These are phyloP conservation scores for Podospora bellae-mahoneyi DNA, from an alignment of 495 filamentous ascomycete species.

Conservation along the genomic window DNA sequence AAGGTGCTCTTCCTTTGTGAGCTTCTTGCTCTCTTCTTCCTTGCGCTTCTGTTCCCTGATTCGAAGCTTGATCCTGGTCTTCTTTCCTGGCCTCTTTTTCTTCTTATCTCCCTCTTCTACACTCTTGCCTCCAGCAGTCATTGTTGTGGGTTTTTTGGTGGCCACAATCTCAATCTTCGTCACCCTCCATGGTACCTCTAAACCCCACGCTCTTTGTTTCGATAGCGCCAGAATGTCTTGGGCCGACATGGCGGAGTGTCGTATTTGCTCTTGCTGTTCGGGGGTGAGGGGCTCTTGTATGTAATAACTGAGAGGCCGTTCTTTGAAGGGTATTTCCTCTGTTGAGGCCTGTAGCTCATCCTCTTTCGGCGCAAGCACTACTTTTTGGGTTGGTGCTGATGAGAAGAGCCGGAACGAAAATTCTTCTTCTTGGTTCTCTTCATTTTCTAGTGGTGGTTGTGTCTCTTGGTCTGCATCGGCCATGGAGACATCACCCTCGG, in stretches of 20 bases:
- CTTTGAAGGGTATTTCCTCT: conserved; percentile 33
- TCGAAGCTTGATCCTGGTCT: conserved; percentile 47
- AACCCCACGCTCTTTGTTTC: conserved; percentile 46
- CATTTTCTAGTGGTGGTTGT: conserved; percentile 13
- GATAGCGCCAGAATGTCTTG: conserved; percentile 42
- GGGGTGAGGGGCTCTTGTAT: conserved; percentile 37
- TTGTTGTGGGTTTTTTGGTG: background rate
- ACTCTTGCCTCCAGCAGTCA: background rate
- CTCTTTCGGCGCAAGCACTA: conserved; percentile 34
- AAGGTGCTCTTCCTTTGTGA: conserved; percentile 43
- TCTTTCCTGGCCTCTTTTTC: conserved; percentile 51
- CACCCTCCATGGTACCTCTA: conserved; percentile 56
- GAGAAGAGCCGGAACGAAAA: conserved; percentile 55
- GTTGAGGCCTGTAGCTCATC: conserved; percentile 30
- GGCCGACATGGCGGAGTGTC: conserved; percentile 43
- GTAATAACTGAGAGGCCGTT: conserved; percentile 45
- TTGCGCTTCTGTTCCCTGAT: conserved; percentile 34
- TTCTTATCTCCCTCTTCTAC: conserved; percentile 24
- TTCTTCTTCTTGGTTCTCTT: conserved; percentile 33
- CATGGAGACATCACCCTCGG: conserved; percentile 6
- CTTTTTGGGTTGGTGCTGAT: conserved; percentile 33
- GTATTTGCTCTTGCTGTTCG: conserved; percentile 32
- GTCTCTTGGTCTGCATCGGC: conserved; percentile 15
- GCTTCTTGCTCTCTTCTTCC: conserved; percentile 26
- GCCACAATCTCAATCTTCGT: conserved; percentile 31